These are phyloP conservation scores for Hevea brasiliensis DNA, from an alignment of 345 rosid genomes.

Conservation along the genomic window DNA sequence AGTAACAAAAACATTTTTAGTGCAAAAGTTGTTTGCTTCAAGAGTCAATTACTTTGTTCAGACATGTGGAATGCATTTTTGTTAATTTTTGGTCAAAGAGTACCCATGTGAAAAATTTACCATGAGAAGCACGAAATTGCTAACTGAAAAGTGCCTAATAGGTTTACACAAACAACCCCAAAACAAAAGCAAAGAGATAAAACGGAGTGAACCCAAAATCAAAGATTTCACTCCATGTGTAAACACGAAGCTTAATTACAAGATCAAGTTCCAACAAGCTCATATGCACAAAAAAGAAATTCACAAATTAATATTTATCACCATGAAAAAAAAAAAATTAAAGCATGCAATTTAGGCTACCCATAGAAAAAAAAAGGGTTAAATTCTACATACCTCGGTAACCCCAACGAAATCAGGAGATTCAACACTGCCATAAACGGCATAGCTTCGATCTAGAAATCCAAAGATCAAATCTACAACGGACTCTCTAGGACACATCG, in stretches of 20 bases:
- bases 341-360: neutral
- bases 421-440: slow-evolving; percentile 23
- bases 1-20: neutral
- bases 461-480: slow-evolving; percentile 49
- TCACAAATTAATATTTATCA: neutral
- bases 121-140: neutral
- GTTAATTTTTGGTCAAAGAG: neutral
- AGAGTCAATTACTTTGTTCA: neutral
- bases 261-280: slow-evolving; percentile 3
- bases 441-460: slow-evolving; percentile 48
- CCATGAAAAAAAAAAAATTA: neutral
- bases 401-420: slow-evolving; percentile 45
- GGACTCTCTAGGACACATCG: slow-evolving; percentile 48
- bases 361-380: neutral
- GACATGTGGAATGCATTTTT: neutral
- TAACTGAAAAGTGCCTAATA: neutral
- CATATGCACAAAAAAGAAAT: neutral
- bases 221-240: neutral
- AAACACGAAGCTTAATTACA: neutral
- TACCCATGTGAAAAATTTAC: neutral
- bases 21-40: neutral
- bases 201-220: neutral
- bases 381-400: slow-evolving; percentile 50
- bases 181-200: neutral
- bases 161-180: neutral